phyloP scores from a whole-genome alignment of 805 yeast species.

The Ogataea ramenticola region DNA sequence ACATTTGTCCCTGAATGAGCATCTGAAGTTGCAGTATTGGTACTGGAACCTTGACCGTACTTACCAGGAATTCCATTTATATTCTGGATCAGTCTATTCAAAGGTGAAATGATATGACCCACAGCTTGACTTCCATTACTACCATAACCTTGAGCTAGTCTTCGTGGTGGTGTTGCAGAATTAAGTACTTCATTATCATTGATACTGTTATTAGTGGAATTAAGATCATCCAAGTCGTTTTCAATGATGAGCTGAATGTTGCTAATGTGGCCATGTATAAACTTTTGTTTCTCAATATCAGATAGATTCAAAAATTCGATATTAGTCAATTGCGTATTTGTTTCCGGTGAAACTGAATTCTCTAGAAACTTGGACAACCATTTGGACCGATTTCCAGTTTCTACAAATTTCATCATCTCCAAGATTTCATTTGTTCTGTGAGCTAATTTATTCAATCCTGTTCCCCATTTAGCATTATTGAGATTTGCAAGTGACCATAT shows the following conservation, averaged over 20 bases:
- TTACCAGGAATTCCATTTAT: slow-evolving; percentile 18
- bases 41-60: neutral
- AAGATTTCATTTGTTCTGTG: slow-evolving; percentile 48
- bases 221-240: too few relatives aligned
- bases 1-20: neutral
- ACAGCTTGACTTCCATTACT: neutral
- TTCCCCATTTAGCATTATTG: slow-evolving; percentile 51
- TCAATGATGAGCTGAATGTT: slow-evolving; percentile 9
- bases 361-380: slow-evolving; percentile 62
- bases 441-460: slow-evolving; percentile 29
- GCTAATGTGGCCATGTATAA: slow-evolving; percentile 17
- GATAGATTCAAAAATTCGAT: slow-evolving; percentile 21
- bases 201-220: neutral
- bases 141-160: neutral
- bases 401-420: slow-evolving; percentile 50
- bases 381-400: slow-evolving; percentile 41
- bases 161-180: slow-evolving; percentile 8
- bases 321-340: slow-evolving; percentile 12
- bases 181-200: slow-evolving; percentile 2
- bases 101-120: slow-evolving; percentile 16
- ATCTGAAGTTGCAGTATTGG: slow-evolving; percentile 4
- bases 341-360: slow-evolving; percentile 26
- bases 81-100: slow-evolving; percentile 24
- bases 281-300: slow-evolving; percentile 13
- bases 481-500: slow-evolving; percentile 55